These are phyloP conservation scores for Stephania japonica DNA, from an alignment of 164 flowering plant genomes.

Conservation along the genomic window DNA sequence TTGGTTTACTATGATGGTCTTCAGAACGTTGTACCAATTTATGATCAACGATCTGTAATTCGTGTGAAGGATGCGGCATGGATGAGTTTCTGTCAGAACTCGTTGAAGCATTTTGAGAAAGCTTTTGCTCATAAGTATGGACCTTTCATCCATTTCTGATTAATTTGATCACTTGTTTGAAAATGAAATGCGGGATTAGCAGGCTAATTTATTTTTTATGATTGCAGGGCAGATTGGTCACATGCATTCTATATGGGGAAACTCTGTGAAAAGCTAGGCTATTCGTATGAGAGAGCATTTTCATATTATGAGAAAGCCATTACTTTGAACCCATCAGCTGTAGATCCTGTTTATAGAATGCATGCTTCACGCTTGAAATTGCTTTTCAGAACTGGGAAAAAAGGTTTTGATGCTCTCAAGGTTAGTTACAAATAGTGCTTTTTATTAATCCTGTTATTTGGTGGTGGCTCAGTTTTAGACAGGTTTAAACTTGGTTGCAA, in stretches of 20 bases:
- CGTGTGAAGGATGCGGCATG: slow-evolving; percentile 69
- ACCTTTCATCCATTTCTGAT: not conserved
- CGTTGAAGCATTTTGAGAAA: slow-evolving; percentile 83
- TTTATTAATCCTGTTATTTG: slow-evolving; percentile 2
- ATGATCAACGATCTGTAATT: slow-evolving; percentile 71
- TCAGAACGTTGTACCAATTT: slow-evolving; percentile 93
- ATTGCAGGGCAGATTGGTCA: slow-evolving; percentile 85
- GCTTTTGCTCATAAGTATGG: slow-evolving; percentile 73
- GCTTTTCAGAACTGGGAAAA: slow-evolving; percentile 53
- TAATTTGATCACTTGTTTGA: not conserved
- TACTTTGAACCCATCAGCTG: slow-evolving; percentile 82
- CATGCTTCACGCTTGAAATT: slow-evolving; percentile 95
- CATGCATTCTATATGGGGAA: slow-evolving; percentile 92
- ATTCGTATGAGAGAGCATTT: slow-evolving; percentile 50
- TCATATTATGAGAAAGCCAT: slow-evolving; percentile 78
- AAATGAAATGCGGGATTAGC: not conserved
- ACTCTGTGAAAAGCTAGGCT: slow-evolving; percentile 82
- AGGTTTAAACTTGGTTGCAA: not conserved
- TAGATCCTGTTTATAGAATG: slow-evolving; percentile 92
- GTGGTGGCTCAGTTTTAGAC: not conserved
- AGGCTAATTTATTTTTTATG: not conserved
- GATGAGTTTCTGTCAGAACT: slow-evolving; percentile 68
- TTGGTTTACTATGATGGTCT: slow-evolving; percentile 94
- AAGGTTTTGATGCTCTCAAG: slow-evolving; percentile 57
- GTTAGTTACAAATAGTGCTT: slow-evolving; percentile 22